Evolutionary conservation across 2,329 filamentous ascomycete genomes (phyloP).

Genomic region (Cytospora schulzeri): DNA sequence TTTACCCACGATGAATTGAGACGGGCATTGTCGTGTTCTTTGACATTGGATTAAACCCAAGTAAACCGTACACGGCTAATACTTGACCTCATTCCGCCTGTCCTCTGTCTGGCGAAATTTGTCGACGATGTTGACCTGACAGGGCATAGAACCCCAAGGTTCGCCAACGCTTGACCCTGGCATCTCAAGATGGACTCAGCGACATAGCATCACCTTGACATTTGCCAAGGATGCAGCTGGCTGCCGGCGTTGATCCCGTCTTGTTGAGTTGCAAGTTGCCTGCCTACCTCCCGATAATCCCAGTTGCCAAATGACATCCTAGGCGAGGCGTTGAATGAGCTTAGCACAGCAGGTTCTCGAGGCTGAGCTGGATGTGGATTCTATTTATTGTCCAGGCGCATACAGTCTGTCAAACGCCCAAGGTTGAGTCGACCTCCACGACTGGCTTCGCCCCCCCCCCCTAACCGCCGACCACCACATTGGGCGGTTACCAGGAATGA

Average conservation of each 20-base stretch:
- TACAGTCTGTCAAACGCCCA: not conserved
- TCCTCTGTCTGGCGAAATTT: too few relatives aligned
- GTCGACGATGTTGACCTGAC: too few relatives aligned
- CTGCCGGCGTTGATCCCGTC: too few relatives aligned
- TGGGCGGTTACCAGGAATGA: slow-evolving; percentile 20
- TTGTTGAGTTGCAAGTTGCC: not conserved
- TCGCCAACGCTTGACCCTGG: too few relatives aligned
- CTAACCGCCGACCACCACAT: slow-evolving; percentile 16
- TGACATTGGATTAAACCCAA: not conserved
- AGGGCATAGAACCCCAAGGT: too few relatives aligned
- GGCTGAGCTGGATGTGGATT: not conserved
- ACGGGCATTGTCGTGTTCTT: not conserved
- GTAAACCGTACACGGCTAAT: too few relatives aligned
- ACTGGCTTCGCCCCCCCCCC: slow-evolving; percentile 2
- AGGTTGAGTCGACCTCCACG: not conserved
- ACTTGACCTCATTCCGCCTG: too few relatives aligned
- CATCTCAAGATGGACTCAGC: too few relatives aligned
- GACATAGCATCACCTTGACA: not conserved
- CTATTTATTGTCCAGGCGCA: not conserved
- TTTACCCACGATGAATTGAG: too few relatives aligned
- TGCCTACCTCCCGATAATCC: too few relatives aligned
- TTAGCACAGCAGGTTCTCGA: not conserved
- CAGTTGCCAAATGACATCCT: too few relatives aligned
- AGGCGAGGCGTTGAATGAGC: not conserved
- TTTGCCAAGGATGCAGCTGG: not conserved